Evolutionary conservation across 2,329 filamentous ascomycete species (phyloP), one percentile per base, ranked within the genome.

Genomic region (Tolypocladium nubicola): DNA sequence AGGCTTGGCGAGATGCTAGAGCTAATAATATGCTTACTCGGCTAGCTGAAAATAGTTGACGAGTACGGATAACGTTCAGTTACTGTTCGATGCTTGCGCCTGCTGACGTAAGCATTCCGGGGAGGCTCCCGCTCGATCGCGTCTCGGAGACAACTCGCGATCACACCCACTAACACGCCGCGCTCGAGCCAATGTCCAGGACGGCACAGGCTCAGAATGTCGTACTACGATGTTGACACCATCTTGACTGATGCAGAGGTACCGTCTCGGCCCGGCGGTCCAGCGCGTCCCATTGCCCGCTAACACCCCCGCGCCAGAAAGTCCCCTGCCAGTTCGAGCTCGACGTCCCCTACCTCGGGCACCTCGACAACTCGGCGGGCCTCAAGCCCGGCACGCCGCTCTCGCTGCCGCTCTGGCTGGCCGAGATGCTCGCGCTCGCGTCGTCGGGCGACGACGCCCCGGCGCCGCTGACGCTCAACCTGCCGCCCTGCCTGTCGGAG

Each of bases 241-340:
- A 94, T 95, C 74, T 80, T 94, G 50, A 94, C 90, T 11, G 89
- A 94, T 70, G 85, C 89, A 54, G 90, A 92, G 76, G 87, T 87
- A 77, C 52, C 14, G 39, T n/a, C 57, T n/a, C 23, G 39, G 37
- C 37, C 19, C n/a, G 19, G 5, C 40, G 7, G 33, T 19, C 16
- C 35, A 11, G 4, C 30, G n/a, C 11, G 2, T 41, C 38, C 8
- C 40, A 6, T 33, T 55, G 19, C 30, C 10, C n/a, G 41, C 13
- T 56, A 38, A 55, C 26, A 30, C 52, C n/a, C 11, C 9, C 30
- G 38, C 16, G 41, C 19, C 64, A 96, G 86, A 97, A 97, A 88
- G 84, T 97, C 38, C 93, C 94, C 45, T 96, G 92, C 76, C 95
- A 89, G 55, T 97, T 97, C 74, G 89, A 96, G 68, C 83, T 97